phyloP scores from a whole-genome alignment of 2,329 filamentous ascomycete genomes.

The Alternaria sp. region DNA sequence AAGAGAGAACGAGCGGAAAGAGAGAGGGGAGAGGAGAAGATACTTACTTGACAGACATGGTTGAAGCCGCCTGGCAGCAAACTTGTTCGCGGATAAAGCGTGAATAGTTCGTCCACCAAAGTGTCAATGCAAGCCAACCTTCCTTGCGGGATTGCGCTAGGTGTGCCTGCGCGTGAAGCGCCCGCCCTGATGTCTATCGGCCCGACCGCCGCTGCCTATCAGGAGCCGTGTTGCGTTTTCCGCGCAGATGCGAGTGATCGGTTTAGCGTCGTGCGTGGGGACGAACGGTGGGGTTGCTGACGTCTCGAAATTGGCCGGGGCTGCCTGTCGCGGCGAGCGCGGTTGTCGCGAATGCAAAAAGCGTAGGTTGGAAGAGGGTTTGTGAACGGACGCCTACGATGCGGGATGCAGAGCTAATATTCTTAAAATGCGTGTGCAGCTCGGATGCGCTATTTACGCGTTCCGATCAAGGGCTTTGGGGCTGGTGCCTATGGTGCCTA shows the following conservation, averaged over 20 bases:
- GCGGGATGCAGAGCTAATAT: not conserved
- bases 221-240: slow-evolving; percentile 27
- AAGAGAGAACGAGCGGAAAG: slow-evolving; percentile 3
- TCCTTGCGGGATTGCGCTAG: slow-evolving; percentile 18
- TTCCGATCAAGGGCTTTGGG: slow-evolving; percentile 1
- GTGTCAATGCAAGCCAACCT: slow-evolving; percentile 34
- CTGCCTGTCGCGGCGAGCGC: slow-evolving; percentile 32
- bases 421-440: not conserved
- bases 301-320: slow-evolving; percentile 10
- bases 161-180: slow-evolving; percentile 29
- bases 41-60: slow-evolving; percentile 55
- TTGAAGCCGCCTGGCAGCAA: slow-evolving; percentile 26
- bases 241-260: slow-evolving; percentile 35
- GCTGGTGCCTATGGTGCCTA: slow-evolving; percentile 1
- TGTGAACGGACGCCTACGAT: not conserved
- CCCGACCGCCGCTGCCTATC: slow-evolving; percentile 35
- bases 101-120: slow-evolving; percentile 31
- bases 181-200: slow-evolving; percentile 28
- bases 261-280: slow-evolving; percentile 31
- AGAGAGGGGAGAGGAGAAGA: slow-evolving; percentile 16
- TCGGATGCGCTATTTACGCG: slow-evolving; percentile 6
- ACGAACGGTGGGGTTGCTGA: slow-evolving; percentile 26
- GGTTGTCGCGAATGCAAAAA: slow-evolving; percentile 23
- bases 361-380: not conserved
- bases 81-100: slow-evolving; percentile 34